A percentile compares a stretch with the other conserved stretches of the same genome.
These are phyloP conservation scores for Basipetospora chlamydospora DNA, from an alignment of 2,329 filamentous ascomycete species.

Conservation along the genomic window DNA sequence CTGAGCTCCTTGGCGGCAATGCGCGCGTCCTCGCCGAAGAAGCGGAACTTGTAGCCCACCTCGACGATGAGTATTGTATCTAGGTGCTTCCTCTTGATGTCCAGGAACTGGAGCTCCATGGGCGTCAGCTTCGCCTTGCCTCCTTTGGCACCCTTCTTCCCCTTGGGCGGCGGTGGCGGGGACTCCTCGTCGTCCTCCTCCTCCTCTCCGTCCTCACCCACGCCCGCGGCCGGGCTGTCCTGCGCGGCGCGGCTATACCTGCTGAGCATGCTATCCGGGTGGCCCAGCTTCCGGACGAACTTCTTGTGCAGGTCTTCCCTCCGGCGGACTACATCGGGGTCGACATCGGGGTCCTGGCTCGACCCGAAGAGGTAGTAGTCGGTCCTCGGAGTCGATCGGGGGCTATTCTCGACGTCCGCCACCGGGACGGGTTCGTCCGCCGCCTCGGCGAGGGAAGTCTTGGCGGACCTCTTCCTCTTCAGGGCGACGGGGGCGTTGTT, in stretches of 20 bases:
- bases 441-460: conserved; percentile 19
- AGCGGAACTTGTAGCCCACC: conserved; percentile 95
- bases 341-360: conserved; percentile 22
- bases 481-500: conserved; percentile 24
- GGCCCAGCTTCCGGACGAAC: conserved; percentile 83
- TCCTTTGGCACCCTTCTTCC: conserved; percentile 47
- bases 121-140: conserved; percentile 75
- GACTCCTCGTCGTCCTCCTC: conserved; percentile 42
- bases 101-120: conserved; percentile 83
- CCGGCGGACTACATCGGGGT: conserved; percentile 29
- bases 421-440: not conserved
- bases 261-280: conserved; percentile 65
- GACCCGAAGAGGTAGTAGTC: conserved; percentile 34
- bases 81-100: conserved; percentile 82
- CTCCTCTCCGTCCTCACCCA: conserved; percentile 31
- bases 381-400: conserved; percentile 24
- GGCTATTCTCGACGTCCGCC: not conserved
- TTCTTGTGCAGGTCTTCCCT: conserved; percentile 64
- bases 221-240: not conserved
- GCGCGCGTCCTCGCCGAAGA: conserved; percentile 90
- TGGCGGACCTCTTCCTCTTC: conserved; percentile 28
- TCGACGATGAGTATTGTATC: conserved; percentile 87
- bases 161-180: conserved; percentile 27
- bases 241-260: not conserved
- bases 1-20: conserved; percentile 78